phyloP scores from a whole-genome alignment of 768 basidiomycete genomes.

The Phallus indusiatus region DNA sequence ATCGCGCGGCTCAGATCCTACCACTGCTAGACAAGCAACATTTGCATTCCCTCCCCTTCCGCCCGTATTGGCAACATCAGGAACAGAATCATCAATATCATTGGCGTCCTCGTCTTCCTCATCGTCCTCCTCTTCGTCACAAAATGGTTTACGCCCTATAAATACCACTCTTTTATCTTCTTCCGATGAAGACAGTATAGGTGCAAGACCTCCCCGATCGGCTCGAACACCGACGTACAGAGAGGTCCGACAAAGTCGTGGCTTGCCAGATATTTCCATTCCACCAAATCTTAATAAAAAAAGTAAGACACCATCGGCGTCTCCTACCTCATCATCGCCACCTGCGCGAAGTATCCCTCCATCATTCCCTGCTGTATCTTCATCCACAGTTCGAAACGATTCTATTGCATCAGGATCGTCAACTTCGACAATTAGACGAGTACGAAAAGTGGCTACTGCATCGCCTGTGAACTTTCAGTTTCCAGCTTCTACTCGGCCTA shows the following conservation, averaged over 20 bases:
- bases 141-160: not conserved
- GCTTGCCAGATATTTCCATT: slow-evolving; percentile 32
- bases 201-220: not conserved
- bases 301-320: slow-evolving; percentile 10
- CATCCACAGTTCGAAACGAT: slow-evolving; percentile 10
- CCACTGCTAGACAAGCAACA: slow-evolving; percentile 36
- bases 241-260: slow-evolving; percentile 22
- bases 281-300: slow-evolving; percentile 18
- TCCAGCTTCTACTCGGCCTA: slow-evolving; percentile 17
- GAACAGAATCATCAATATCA: not conserved
- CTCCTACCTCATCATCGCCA: slow-evolving; percentile 10
- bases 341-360: too few relatives aligned
- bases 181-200: slow-evolving; percentile 3
- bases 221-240: slow-evolving; percentile 16
- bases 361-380: slow-evolving; percentile 1
- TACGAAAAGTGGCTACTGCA: slow-evolving; percentile 14
- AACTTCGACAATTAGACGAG: slow-evolving; percentile 21
- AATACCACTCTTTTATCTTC: not conserved
- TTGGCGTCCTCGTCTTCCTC: slow-evolving; percentile 15
- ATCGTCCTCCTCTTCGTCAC: slow-evolving; percentile 24
- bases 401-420: slow-evolving; percentile 14
- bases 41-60: slow-evolving; percentile 42
- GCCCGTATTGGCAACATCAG: not conserved
- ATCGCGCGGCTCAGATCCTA: slow-evolving; percentile 24
- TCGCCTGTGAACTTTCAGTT: slow-evolving; percentile 28